Percentiles rank a stretch among this genome's conserved stretches.
Conservation (phyloP, 1,284 basidiomycete genomes). For the Stygiomarasmius scandens region DNA sequence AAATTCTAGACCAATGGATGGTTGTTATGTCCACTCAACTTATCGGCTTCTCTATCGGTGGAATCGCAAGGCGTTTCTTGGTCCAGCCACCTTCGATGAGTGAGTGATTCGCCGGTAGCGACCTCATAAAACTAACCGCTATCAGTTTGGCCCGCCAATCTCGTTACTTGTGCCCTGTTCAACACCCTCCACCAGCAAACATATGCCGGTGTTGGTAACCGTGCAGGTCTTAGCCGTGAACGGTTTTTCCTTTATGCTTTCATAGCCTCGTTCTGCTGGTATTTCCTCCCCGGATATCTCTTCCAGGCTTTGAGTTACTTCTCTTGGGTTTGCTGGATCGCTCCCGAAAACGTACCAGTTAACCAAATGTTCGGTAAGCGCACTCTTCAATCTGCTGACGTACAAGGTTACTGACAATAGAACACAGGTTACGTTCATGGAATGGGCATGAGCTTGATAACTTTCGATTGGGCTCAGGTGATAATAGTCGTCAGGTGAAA, state of each 20-base stretch:
- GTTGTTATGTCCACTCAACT: slow-evolving; percentile 85
- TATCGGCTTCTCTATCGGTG: slow-evolving; percentile 89
- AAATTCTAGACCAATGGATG: slow-evolving; percentile 61
- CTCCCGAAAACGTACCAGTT: slow-evolving; percentile 14
- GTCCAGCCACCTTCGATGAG: slow-evolving; percentile 89
- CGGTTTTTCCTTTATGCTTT: slow-evolving; percentile 78
- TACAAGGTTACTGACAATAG: slow-evolving; percentile 41
- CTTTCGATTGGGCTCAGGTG: slow-evolving; percentile 78
- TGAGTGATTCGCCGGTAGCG: background rate
- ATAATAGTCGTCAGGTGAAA: slow-evolving; percentile 22
- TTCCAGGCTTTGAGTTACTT: slow-evolving; percentile 70
- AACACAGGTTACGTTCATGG: slow-evolving; percentile 75
- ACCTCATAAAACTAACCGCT: background rate
- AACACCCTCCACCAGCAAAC: slow-evolving; percentile 56
- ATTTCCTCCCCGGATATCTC: slow-evolving; percentile 75
- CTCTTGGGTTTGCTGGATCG: slow-evolving; percentile 52
- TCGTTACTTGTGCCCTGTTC: slow-evolving; percentile 79
- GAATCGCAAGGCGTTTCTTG: slow-evolving; percentile 74
- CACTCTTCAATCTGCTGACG: background rate
- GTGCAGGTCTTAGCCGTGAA: slow-evolving; percentile 72
- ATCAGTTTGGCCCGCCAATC: slow-evolving; percentile 79
- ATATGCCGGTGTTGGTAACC: slow-evolving; percentile 64
- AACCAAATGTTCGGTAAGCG: slow-evolving; percentile 14
- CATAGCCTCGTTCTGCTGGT: slow-evolving; percentile 65
- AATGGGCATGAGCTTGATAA: slow-evolving; percentile 73